A percentile compares a stretch with the other conserved stretches of the same genome.
phyloP scores from a whole-genome alignment of 2,329 filamentous ascomycete genomes.

The Neonectria coccinea region DNA sequence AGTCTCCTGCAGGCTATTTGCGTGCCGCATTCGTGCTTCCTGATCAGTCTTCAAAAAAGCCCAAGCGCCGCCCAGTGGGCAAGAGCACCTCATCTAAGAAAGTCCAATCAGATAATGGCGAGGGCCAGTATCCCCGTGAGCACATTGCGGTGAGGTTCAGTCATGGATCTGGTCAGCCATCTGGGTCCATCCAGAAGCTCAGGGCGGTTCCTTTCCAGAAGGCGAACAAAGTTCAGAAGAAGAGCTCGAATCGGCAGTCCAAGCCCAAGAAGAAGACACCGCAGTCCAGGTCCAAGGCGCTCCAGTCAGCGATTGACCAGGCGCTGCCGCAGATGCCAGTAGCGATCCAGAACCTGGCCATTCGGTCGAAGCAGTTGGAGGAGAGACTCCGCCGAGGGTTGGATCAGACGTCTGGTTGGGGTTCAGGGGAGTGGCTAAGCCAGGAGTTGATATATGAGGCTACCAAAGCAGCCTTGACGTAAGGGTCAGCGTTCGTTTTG shows the following conservation, averaged over 20 bases:
- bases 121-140: neutral
- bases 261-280: neutral
- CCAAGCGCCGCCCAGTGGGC: neutral
- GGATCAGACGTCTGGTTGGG: neutral
- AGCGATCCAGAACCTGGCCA: slow-evolving; percentile 37
- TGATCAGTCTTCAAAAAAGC: neutral
- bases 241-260: neutral
- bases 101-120: neutral
- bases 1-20: neutral
- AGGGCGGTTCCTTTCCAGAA: neutral
- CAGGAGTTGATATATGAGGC: slow-evolving; percentile 11
- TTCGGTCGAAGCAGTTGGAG: slow-evolving; percentile 29
- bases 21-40: neutral
- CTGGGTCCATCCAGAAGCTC: neutral
- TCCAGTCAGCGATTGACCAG: slow-evolving; percentile 12
- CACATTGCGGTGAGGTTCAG: neutral
- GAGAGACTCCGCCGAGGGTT: slow-evolving; percentile 17
- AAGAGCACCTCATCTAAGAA: neutral
- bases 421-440: slow-evolving; percentile 21
- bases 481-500: neutral
- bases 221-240: neutral
- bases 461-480: slow-evolving; percentile 1
- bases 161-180: neutral
- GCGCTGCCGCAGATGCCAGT: slow-evolving; percentile 33
- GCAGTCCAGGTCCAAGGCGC: slow-evolving; percentile 5